Evolutionary conservation across 306 rosid species (phyloP), one percentile per base, ranked within the genome.

Genomic region (Luffa acutangula): DNA sequence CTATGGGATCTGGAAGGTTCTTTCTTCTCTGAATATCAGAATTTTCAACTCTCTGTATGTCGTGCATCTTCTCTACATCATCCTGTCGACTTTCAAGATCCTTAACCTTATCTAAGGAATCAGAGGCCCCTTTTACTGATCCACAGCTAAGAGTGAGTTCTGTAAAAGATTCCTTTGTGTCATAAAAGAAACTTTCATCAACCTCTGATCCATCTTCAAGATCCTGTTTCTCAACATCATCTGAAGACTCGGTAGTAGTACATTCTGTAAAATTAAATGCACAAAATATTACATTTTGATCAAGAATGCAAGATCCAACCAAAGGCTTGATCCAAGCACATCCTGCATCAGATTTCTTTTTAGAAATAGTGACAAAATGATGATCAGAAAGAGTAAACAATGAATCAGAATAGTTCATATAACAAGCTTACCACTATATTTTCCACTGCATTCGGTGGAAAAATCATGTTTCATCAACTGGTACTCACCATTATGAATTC

Each of bases 241-340:
- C 97, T 1, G 97, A 92, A 66, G 98, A 91, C 83, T 89, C 99
- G 4, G 97, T 93, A 41, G 99, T 91, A 82, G 97, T 93, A 89
- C 90, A 95, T 88, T 95, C 99, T 95, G 89, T 39, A 60, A 84
- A 31, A 31, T 42, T 60, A 13, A 45, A 75, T 2, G 17, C 63
- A 15, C 9, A 11, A 75, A 52, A 52, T 75, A 9, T 34, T 25
- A 1, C 41, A 72, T 48, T 71, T 21, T 17, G 59, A 48, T 48
- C 21, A 72, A 49, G 60, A 49, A 66, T 66, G 73, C 13, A 31
- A 46, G 14, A 46, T 20, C 11, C 13, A 72, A 43, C 42, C 15
- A 74, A 33, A 33, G 7, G 42, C 25, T 48, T 73, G 64, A 37
- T 3, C 52, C 11, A 54, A 42, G 31, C 9, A 72, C 37, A 53